Conservation (phyloP, 1,284 basidiomycete genomes). For the Ceratobasidium sp. region DNA sequence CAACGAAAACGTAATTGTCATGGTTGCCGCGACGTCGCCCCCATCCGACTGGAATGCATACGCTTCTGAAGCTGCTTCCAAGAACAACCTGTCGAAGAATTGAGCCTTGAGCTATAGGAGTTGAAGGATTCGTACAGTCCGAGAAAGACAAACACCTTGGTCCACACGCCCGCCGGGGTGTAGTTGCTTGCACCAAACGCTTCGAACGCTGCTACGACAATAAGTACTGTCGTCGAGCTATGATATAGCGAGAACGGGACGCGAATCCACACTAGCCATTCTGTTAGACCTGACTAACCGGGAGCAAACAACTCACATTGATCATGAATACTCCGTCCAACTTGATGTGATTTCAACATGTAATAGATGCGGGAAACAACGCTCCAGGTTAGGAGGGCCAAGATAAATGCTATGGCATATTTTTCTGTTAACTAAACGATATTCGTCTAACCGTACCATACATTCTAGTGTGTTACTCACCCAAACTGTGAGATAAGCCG, state of each 20-base stretch:
- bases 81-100: conserved; percentile 73
- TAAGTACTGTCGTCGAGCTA: conserved; percentile 91
- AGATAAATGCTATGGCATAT: conserved; percentile 83
- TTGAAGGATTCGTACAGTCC: conserved; percentile 63
- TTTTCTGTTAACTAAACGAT: conserved; percentile 50
- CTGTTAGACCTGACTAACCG: no score
- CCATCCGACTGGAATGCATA: conserved; percentile 89
- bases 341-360: no score
- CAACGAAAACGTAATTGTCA: conserved; percentile 82
- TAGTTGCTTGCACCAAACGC: conserved; percentile 84
- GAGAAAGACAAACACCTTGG: conserved; percentile 93
- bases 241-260: conserved; percentile 93
- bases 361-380: no score
- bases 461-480: conserved; percentile 48
- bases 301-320: conserved; percentile 60
- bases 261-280: conserved; percentile 68
- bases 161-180: conserved; percentile 78
- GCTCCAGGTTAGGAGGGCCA: conserved; percentile 83
- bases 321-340: conserved; percentile 66
- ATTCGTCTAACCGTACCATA: not conserved
- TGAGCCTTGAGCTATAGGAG: no score
- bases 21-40: conserved; percentile 87
- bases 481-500: conserved; percentile 86
- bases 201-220: conserved; percentile 86
- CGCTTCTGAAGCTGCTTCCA: conserved; percentile 87